Base-by-base conservation (phyloP, 371 early-diverging fungal species). In the Mortierella polycephala region DNA sequence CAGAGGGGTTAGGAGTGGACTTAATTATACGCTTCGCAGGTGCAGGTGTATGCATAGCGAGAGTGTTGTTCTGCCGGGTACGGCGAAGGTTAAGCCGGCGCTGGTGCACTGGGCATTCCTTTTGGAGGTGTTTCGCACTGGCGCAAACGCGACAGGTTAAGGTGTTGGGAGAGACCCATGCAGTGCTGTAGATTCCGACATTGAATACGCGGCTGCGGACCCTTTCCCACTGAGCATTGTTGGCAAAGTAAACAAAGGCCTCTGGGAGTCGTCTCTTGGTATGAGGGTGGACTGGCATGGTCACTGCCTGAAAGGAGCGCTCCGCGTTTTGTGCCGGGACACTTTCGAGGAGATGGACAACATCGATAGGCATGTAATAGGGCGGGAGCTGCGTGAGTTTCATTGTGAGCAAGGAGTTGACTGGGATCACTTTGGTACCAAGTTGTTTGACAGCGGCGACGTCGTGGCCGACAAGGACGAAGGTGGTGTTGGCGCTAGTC, bases 241-340 rank as follows among this genome's bases (percentile, higher is more conserved):
- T 54, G 18, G 54, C 30, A 16, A 62, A 62, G 6, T 10, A 21
- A 23, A 62, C 44, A 21, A 40, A 62, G 1, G 62, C 62, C 44
- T 54, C 62, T 12, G 53, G 62, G 16, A n/a, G 54, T 2, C 55
- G n/a, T 5, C 54, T 14, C 21, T 54, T 52, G 20, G 55, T 40
- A 2, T 11, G 2, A 0, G 42, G 54, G 41, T 53, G 10, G 14
- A 62, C 6, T 0, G 62, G 62, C 62, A 62, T 62, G 7, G 62
- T 54, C 20, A 62, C 39, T 4, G 13, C 7, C 6, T 60, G 45
- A 40, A 6, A 60, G 57, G 37, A 2, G 2, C 37, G 7, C 11
- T 37, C 40, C 13, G 21, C 37, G 7, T 21, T 11, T 3, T 45
- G n/a, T n/a, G n/a, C n/a, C n/a, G n/a, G n/a, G n/a, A n/a, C n/a